Base-by-base conservation (phyloP, 1,284 basidiomycete species). In the Pterulicium gracile region DNA sequence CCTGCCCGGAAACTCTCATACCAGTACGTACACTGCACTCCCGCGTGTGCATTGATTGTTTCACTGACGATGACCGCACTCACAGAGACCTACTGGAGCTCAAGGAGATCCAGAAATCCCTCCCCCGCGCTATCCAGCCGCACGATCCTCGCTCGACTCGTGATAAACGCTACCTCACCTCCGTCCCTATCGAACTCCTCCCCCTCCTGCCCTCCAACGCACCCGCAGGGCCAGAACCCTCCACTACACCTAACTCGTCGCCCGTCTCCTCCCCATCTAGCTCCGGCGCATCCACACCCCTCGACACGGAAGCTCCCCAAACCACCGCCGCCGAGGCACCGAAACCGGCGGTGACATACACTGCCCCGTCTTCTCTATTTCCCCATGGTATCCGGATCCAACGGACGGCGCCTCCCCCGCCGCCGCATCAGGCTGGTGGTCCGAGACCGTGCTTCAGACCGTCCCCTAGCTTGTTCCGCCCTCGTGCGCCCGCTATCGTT, bases 71-170 rank as follows among this genome's bases (percentile, higher is more conserved):
- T 35, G 20, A 42, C 23, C 42, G 10, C 3, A 23, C n/a, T 23
- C 15, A 45, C 55, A 80, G 77, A 52, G 78, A 81, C 51, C 58
- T 81, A n/a, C 67, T 79, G 5, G 78, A 81, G 55, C 66, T 80
- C 23, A 77, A 77, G 51, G 73, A 75, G 49, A 75, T 81, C 39
- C 75, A 76, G 50, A 67, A 70, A 10, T 75, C 74, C 3, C 62
- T 79, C 1, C 75, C 77, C 1, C 61, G 65, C 5, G 76, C 76
- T 0, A 61, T 69, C 40, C 72, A 77, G 56, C 62, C 67, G 3
- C 54, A 59, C 2, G 69, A 75, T 56, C 57, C 61, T 1, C 47
- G 65, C 13, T 55, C 66, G 0, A 63, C 59, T 20, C 61, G 61
- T 40, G 62, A 59, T 0, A 24, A 21, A 43, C 64, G 70, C 15